phyloP scores from a whole-genome alignment of 257 asterid species.

The Jaltomata sinuosa region DNA sequence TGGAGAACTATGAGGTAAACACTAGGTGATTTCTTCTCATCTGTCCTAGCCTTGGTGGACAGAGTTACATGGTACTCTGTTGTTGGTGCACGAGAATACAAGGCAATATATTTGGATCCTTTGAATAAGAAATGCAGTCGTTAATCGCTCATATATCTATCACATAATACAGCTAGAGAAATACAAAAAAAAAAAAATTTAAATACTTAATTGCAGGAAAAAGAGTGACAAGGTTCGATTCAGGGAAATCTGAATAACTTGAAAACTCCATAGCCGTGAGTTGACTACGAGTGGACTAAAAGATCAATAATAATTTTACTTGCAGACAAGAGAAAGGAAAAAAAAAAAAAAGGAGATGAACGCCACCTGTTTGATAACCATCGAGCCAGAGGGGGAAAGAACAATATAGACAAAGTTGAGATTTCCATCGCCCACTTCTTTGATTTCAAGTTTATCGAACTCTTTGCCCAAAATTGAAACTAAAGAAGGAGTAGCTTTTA shows the following conservation, averaged over 20 bases:
- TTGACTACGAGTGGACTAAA: neutral
- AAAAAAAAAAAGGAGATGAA: neutral
- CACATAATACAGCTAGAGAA: neutral
- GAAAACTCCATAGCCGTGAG: neutral
- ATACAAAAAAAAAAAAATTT: too few relatives aligned
- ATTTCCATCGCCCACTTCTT: conserved; percentile 98
- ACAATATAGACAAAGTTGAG: conserved; percentile 90
- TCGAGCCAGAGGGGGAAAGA: conserved; percentile 41
- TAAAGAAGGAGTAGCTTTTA: conserved; percentile 67
- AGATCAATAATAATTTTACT: too few relatives aligned
- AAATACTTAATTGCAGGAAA: neutral
- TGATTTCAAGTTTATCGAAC: conserved; percentile 51
- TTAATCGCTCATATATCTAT: neutral
- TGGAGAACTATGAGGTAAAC: too few relatives aligned
- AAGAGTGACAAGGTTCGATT: neutral
- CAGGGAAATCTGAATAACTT: neutral
- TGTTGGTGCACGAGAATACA: too few relatives aligned
- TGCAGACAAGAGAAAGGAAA: neutral
- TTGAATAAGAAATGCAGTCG: too few relatives aligned
- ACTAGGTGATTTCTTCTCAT: too few relatives aligned
- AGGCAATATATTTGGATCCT: too few relatives aligned
- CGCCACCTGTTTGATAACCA: conserved; percentile 83
- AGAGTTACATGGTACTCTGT: too few relatives aligned
- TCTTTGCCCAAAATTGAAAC: conserved; percentile 52
- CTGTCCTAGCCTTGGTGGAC: too few relatives aligned